Evolutionary conservation across 2,329 filamentous ascomycete genomes (phyloP), one percentile per base, ranked within the genome.

Genomic region (Cladosporium sp.): DNA sequence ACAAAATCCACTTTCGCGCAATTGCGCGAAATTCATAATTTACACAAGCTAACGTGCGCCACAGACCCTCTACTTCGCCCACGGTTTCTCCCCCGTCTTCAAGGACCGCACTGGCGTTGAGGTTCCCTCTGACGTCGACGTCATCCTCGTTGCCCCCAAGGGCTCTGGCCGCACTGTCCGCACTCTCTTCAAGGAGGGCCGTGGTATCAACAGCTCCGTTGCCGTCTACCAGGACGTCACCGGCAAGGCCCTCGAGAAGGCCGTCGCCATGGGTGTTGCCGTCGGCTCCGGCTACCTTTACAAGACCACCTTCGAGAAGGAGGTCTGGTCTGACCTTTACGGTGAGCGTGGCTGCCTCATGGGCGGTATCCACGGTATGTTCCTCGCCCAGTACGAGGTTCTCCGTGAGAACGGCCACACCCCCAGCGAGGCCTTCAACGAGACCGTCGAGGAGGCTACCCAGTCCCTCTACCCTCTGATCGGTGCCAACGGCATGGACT

Each of bases 311-410:
- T 99, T 99, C 75, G 89, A 99, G 87, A 99, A 99, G 89, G 94
- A 99, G 84, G 94, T 99, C 76, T 96, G 96, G 89, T 97, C 92
- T 64, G 94, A 97, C 81, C 88, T 99, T 69, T 99, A 99, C 84
- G 94, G 94, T 80, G 94, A 99, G 89, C 92, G 94, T 82, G 94
- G 94, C 76, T 99, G 94, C 88, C 84, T 99, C 74, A 99, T 99
- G 94, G 94, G 94, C 72, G 94, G 94, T 80, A 99, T 99, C 81
- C 94, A 99, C 86, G 94, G 94, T 77, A 99, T 99, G 94, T 99
- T 99, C 90, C 91, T 99, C 69, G 94, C 94, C 64, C 94, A 99
- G 84, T 99, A 99, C 86, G 94, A 99, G 86, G 94, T 99, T 69
- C 92, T 99, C 80, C 92, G 94, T 75, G 94, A 99, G 88, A 89